Percentiles rank a stretch among this genome's conserved stretches.
phyloP scores from a whole-genome alignment of 2,329 filamentous ascomycete species.

The Fusarium sublunatum region DNA sequence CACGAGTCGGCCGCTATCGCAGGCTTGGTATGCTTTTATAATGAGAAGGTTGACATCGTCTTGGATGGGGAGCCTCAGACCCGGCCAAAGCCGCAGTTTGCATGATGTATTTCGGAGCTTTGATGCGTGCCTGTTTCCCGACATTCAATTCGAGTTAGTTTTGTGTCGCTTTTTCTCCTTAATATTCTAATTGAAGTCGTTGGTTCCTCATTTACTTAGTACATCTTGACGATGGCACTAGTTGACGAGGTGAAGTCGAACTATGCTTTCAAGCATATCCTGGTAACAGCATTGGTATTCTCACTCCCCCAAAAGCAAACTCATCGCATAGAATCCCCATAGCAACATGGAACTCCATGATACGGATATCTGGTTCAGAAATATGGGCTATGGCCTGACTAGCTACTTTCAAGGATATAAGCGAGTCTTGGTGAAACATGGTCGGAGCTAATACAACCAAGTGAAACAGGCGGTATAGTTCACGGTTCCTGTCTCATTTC shows the following conservation, averaged over 20 bases:
- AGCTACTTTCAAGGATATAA: not conserved
- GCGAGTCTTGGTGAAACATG: not conserved
- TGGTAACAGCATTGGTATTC: too few relatives aligned
- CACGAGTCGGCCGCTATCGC: slow-evolving; percentile 66
- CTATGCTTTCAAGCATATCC: too few relatives aligned
- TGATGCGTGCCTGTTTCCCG: too few relatives aligned
- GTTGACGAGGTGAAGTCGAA: too few relatives aligned
- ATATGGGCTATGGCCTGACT: not conserved
- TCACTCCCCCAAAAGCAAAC: too few relatives aligned
- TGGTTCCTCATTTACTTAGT: too few relatives aligned
- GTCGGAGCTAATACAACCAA: not conserved
- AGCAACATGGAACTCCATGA: not conserved
- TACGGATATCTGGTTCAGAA: not conserved
- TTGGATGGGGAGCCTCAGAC: slow-evolving; percentile 60
- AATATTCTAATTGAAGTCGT: too few relatives aligned
- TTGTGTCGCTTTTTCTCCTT: too few relatives aligned
- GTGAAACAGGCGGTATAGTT: slow-evolving; percentile 14
- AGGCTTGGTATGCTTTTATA: slow-evolving; percentile 72
- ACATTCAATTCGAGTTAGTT: too few relatives aligned
- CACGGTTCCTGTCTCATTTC: slow-evolving; percentile 4
- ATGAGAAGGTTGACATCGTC: slow-evolving; percentile 74
- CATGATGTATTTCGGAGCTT: slow-evolving; percentile 1
- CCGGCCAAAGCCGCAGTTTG: slow-evolving; percentile 47
- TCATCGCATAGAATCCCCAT: too few relatives aligned
- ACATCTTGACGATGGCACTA: too few relatives aligned